Percentiles rank a stretch among this genome's conserved stretches.
Conservation (phyloP, 441 rosid species). For the Bocquillonia castaneifolia region DNA sequence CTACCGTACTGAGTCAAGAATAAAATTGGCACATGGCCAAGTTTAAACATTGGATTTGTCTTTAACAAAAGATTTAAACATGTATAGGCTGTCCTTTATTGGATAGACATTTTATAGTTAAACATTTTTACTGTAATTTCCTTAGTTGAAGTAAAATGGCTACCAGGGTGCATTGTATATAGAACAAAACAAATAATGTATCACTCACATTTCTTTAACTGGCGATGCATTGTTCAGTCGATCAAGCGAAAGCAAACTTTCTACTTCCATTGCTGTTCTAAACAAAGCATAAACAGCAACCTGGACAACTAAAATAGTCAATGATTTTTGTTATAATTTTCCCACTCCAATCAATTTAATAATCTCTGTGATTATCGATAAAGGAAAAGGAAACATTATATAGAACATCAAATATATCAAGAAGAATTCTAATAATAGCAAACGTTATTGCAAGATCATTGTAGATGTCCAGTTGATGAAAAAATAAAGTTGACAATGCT, state of each 20-base stretch:
- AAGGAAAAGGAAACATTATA: constrained; percentile 13
- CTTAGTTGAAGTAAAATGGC: background rate
- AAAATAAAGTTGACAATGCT: background rate
- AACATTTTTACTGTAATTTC: background rate
- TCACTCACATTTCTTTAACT: constrained; percentile 51
- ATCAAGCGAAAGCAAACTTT: constrained; percentile 56
- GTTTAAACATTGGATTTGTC: background rate
- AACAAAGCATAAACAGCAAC: constrained; percentile 57
- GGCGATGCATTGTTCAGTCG: constrained; percentile 46
- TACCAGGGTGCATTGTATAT: background rate
- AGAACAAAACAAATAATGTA: background rate
- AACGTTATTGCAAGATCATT: background rate
- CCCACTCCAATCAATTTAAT: constrained; percentile 23
- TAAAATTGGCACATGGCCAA: background rate
- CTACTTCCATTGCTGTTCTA: constrained; percentile 55
- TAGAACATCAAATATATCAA: background rate
- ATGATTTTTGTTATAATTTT: constrained; percentile 26
- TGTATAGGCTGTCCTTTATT: background rate
- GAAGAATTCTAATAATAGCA: background rate
- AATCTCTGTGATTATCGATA: constrained; percentile 18
- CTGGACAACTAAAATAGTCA: constrained; percentile 38
- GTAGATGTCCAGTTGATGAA: background rate
- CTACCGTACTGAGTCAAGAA: background rate
- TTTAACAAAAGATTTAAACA: background rate
- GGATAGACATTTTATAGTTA: background rate